phyloP scores from a whole-genome alignment of 2,329 filamentous ascomycete genomes.

The Diaporthe batatas region DNA sequence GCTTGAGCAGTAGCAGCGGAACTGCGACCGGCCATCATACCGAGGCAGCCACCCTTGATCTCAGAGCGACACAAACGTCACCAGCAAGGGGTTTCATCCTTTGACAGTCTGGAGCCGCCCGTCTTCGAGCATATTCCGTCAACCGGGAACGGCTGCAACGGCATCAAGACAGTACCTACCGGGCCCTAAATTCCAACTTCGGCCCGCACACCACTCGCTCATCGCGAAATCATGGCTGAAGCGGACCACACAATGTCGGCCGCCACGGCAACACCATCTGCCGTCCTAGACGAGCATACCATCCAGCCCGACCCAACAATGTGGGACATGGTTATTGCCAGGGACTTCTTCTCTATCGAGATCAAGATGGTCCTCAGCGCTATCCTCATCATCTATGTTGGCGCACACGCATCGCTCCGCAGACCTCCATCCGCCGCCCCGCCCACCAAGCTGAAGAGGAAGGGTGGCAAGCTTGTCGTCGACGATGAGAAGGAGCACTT shows the following conservation, averaged over 20 bases:
- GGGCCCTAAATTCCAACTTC: neutral
- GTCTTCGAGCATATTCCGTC: neutral
- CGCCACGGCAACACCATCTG: constrained; percentile 8
- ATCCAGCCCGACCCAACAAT: constrained; percentile 19
- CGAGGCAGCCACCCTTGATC: neutral
- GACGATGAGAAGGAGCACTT: constrained; percentile 67
- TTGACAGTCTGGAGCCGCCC: neutral
- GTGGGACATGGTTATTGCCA: constrained; percentile 33
- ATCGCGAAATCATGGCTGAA: constrained; percentile 35
- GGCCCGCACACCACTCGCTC: neutral
- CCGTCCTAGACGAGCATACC: constrained; percentile 30
- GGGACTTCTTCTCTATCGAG: constrained; percentile 61
- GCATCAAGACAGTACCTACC: neutral
- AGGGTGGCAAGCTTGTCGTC: constrained; percentile 49
- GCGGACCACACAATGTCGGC: neutral
- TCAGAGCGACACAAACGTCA: neutral
- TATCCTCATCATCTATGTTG: constrained; percentile 85
- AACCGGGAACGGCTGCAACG: neutral
- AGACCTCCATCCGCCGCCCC: constrained; percentile 84
- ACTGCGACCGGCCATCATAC: neutral
- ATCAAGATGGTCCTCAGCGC: constrained; percentile 71
- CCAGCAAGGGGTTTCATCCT: neutral
- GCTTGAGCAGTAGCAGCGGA: neutral
- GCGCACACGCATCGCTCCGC: constrained; percentile 86
- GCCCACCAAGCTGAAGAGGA: constrained; percentile 58